Evolutionary conservation across 2,329 filamentous ascomycete species (phyloP), one percentile per base, ranked within the genome.

Genomic region (Botrytis deweyae): DNA sequence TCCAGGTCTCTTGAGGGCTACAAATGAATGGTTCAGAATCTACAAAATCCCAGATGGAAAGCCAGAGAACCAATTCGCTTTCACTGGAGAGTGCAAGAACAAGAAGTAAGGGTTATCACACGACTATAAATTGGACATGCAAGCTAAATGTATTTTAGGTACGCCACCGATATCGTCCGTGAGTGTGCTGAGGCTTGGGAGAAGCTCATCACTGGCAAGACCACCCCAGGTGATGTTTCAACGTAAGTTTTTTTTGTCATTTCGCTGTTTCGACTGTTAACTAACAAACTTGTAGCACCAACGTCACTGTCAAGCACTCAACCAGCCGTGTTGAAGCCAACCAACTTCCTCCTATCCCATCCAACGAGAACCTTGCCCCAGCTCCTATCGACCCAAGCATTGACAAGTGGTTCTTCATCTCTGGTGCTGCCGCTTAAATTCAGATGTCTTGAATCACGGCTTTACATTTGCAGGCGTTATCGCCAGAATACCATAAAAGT

Each of bases 331-430:
- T 93, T 81, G 87, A 90, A 77, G 84, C 89, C 77, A 87, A 88
- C 81, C 88, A 92, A 85, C 88, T 97, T 77, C 90, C 91, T 77
- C 91, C 90, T 82, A 90, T 99, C 79, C 93, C 94, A 75, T 82
- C 88, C 77, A 87, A 93, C 85, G 89, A 98, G 89, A 91, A 97
- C 81, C 87, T 97, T 74, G 83, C 89, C 73, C 90, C 96, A 75
- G 95, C 92, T 78, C 95, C 95, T 82, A 97, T 99, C 80, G 96
- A 99, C 83, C 89, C 90, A 83, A 97, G 92, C 85, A 97, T 98
- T 83, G 96, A 99, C 90, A 99, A 99, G 91, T 99, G 96, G 96
- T 99, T 99, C 92, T 99, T 98, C 91, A 99, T 99, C 86, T 97
- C 94, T 84, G 96, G 96, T 85, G 96, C 96, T 82, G 93, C 94